Base-by-base conservation (phyloP, 2,329 filamentous ascomycete species). In the Cytospora schulzeri region DNA sequence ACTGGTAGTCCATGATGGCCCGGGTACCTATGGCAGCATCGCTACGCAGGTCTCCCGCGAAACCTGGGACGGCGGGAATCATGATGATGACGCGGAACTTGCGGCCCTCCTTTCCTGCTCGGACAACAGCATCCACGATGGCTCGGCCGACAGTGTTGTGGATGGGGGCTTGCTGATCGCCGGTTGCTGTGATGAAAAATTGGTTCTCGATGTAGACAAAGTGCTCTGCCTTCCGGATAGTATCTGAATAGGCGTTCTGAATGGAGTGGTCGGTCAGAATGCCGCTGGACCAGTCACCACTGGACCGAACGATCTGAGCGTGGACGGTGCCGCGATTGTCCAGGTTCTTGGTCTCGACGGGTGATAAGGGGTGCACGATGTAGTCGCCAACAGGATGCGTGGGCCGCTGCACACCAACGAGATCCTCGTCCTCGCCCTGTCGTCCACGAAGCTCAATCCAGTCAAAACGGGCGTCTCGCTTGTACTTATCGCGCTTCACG, bases 1-100 rank as follows among this genome's bases (percentile, higher is more conserved):
- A 99, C 74, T 98, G 95, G 73, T 97, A 98, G 74, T 98, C 93
- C 92, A 99, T 98, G 72, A 98, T 99, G 14, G 93, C 94, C 57
- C 92, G 80, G 0, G 94, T 98, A 12, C 94, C 94, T 1, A 87
- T 86, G 0, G 94, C 94, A 24, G 91, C 92, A 70, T 91, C 88
- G 15, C 93, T 88, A 63, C 93, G 83, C 33, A 99, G 82, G 73
- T 98, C 94, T 54, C 94, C 94, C 0, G 94, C 93, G 71, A 99
- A 99, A 0, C 94, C 95, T 9, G 95, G 94, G 64, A 99, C 90
- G 0, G 92, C 89, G 1, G 95, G 95, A 59, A 98, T 96, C 28
- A 98, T 70, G 63, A 97, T 85, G 67, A 99, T 96, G 69, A 99
- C 87, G 28, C 91, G 83, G 80, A 98, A 99, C 70, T 96, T 97